These are phyloP conservation scores for Herpetospermum pedunculosum DNA, from an alignment of 306 rosid species.

Conservation along the genomic window DNA sequence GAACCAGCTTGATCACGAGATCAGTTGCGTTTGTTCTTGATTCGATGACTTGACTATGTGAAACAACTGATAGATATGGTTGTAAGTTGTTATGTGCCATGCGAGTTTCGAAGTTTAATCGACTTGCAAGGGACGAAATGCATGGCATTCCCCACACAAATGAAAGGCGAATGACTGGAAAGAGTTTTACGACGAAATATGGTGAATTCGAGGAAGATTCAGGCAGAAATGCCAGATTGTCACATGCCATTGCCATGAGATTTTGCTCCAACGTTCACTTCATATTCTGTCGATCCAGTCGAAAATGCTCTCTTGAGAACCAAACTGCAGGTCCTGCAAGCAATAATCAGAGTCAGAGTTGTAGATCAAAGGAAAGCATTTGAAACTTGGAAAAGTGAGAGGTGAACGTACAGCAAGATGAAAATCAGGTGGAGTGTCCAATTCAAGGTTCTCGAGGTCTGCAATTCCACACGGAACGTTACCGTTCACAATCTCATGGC, in stretches of 20 bases:
- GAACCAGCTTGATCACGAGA: neutral
- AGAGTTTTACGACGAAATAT: neutral
- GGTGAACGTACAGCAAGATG: slow-evolving; percentile 45
- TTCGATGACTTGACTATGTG: neutral
- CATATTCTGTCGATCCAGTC: slow-evolving; percentile 46
- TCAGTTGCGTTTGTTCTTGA: neutral
- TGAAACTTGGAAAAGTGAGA: slow-evolving; percentile 4
- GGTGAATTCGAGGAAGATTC: neutral
- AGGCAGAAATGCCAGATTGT: neutral
- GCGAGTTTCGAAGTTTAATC: neutral
- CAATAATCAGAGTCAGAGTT: neutral
- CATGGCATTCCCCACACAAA: neutral
- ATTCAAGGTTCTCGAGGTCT: slow-evolving; percentile 50
- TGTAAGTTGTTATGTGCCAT: neutral
- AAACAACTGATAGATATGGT: neutral
- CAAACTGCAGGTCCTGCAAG: slow-evolving; percentile 49
- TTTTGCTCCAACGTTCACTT: neutral
- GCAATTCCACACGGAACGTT: slow-evolving; percentile 27
- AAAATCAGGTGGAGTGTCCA: slow-evolving; percentile 76
- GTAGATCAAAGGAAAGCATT: slow-evolving; percentile 1
- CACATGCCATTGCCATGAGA: neutral
- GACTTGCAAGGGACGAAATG: neutral
- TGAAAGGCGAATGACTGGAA: neutral
- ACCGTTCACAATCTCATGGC: slow-evolving; percentile 11
- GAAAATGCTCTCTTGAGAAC: slow-evolving; percentile 58